Base-by-base conservation (phyloP, 768 basidiomycete genomes). In the Mycena rosella region DNA sequence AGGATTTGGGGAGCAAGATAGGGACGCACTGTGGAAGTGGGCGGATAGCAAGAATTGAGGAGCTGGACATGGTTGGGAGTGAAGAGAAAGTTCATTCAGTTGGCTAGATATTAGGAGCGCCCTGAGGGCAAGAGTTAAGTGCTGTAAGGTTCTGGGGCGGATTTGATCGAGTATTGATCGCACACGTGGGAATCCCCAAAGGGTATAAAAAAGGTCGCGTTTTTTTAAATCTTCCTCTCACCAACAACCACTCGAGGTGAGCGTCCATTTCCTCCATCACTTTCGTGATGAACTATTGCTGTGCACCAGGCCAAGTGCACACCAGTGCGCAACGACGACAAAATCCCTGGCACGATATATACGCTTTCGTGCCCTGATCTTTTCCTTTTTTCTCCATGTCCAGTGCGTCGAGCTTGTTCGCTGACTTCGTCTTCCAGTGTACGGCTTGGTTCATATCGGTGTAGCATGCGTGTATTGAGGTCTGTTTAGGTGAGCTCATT, bases 21-120 rank as follows among this genome's bases (percentile, higher is more conserved):
- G 22, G 17, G 4, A 59, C 69, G 38, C 42, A 71, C 69, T 7
- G 89, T 84, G 58, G 94, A 90, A 47, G 89, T 82, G 10, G 93
- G 88, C 18, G 96, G 96, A 76, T 96, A 97, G 78, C 95, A 96
- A 38, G 94, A 89, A 60, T 89, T 88, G 76, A 96, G 87, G 67
- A 96, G 89, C 73, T 89, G 88, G 74, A 95, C 87, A 82, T 96
- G 94, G 81, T 92, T 89, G 68, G 94, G 90, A 63, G 91, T 91
- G 81, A 95, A 94, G 74, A 89, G 79, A 67, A 90, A 78, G 77
- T 90, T 88, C 92, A 94, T 93, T 36, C 42, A 53, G 36, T 42
- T n/a, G 45, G 34, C 36, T 45, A 54, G 60, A 36, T 60, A 55
- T 63, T 57, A 67, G 66, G 54, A 66, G 49, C 24, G 58, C 60